These are phyloP conservation scores for Populus euphratica DNA, from an alignment of 345 rosid genomes.

Conservation along the genomic window DNA sequence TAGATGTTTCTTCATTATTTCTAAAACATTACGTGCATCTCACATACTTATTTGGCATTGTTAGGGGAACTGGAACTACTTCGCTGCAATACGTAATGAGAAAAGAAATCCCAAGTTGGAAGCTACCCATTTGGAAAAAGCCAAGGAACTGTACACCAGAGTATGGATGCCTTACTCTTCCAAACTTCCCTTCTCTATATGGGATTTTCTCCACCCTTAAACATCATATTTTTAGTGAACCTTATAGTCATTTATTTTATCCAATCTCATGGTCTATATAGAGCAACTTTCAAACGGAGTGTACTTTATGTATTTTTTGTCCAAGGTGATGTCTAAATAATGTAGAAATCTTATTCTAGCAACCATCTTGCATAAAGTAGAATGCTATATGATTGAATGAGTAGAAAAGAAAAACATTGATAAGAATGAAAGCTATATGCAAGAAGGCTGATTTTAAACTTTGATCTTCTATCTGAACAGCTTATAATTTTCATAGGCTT, in stretches of 20 bases:
- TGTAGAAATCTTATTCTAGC: too few relatives aligned
- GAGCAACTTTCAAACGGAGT: too few relatives aligned
- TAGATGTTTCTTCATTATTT: not conserved
- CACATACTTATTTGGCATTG: constrained; percentile 21
- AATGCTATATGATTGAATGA: too few relatives aligned
- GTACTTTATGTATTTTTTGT: too few relatives aligned
- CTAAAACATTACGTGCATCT: constrained; percentile 3
- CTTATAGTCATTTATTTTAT: not conserved
- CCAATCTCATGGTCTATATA: too few relatives aligned
- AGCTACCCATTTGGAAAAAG: constrained; percentile 97
- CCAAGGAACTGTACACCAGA: constrained; percentile 87
- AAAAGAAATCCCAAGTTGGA: constrained; percentile 95
- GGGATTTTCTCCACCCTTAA: not conserved
- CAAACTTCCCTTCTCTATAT: constrained; percentile 5
- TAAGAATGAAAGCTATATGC: too few relatives aligned
- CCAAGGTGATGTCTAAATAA: too few relatives aligned
- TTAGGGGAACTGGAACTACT: constrained; percentile 97
- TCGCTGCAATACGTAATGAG: constrained; percentile 95
- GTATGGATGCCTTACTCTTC: constrained; percentile 42
- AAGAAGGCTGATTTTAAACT: too few relatives aligned
- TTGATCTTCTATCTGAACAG: too few relatives aligned
- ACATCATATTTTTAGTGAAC: not conserved
- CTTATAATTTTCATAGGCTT: too few relatives aligned
- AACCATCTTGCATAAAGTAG: too few relatives aligned
- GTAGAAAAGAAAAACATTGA: too few relatives aligned